Base-by-base conservation (phyloP, 2,329 filamentous ascomycete genomes). In the Zopfia rhizophila region DNA sequence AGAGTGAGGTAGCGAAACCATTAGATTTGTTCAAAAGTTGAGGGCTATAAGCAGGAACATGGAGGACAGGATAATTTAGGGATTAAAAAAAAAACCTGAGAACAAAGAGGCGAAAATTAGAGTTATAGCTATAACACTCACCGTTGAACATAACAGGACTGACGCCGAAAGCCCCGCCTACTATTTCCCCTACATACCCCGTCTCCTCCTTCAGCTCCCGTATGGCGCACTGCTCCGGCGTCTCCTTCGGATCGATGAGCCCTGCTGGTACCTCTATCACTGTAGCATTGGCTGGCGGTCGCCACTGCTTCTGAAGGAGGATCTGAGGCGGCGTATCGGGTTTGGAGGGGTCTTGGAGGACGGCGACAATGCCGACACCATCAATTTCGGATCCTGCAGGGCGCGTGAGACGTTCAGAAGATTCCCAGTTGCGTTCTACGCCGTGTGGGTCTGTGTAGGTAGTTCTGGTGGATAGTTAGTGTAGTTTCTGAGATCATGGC, bases 321-420 rank as follows among this genome's bases (percentile, higher is more conserved):
- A 74, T 70, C 2, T 55, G 58, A n/a, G 70, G 70, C 4, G 57
- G 51, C 5, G 60, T 55, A 19, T 64, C 33, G 7, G 66, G 61
- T 14, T 64, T 60, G 6, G 60, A 52, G 5, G 68, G 63, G 30
- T 70, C 58, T 42, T 68, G 59, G 1, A 91, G 74, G 53, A 91
- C 82, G 29, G 87, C 88, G 12, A 89, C 78, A 45, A 91, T 89
- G 48, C 87, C 87, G 11, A 91, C 87, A 39, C 85, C 87, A 60
- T 91, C 88, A 40, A 90, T 85, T 23, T 83, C 81, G 45, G 78
- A 78, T 53, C 71, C 76, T 43, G 76, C 74, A 10, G 87, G 86
- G 3, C 87, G 82, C 0, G 87, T 90, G 21, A 79, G 79, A n/a
- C 88, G 82, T 69, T 89, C 85, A 12, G 85, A 85, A 1, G 85